Evolutionary conservation across 2,329 filamentous ascomycete species (phyloP).

Genomic region (Emergomyces pasteurianus): DNA sequence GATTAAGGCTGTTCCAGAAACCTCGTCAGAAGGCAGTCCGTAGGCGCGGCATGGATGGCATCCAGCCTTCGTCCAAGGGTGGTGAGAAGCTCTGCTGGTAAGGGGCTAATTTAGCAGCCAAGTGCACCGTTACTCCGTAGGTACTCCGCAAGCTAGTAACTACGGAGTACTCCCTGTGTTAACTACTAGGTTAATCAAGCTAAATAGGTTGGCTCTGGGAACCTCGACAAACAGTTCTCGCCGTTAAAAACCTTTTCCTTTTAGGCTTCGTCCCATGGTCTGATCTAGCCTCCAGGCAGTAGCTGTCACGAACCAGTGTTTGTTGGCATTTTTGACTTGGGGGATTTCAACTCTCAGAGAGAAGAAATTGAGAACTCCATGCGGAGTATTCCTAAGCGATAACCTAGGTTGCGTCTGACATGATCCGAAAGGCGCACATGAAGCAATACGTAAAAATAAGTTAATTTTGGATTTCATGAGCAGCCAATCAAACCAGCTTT

Average conservation of each 20-base stretch:
- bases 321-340: neutral
- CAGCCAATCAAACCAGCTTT: neutral
- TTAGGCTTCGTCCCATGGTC: too few relatives aligned
- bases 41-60: neutral
- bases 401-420: neutral
- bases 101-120: neutral
- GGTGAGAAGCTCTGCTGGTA: neutral
- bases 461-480: neutral
- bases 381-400: neutral
- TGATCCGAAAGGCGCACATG: too few relatives aligned
- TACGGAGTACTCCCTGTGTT: too few relatives aligned
- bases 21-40: too few relatives aligned
- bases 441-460: neutral
- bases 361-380: neutral
- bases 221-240: too few relatives aligned
- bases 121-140: too few relatives aligned
- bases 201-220: too few relatives aligned
- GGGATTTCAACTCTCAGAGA: neutral
- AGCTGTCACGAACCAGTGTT: neutral
- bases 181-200: too few relatives aligned
- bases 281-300: too few relatives aligned
- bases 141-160: too few relatives aligned
- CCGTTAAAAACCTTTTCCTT: too few relatives aligned
- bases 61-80: neutral
- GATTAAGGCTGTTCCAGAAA: neutral